Base-by-base conservation (phyloP, 139 green algal species). In the Volvox africanus region DNA sequence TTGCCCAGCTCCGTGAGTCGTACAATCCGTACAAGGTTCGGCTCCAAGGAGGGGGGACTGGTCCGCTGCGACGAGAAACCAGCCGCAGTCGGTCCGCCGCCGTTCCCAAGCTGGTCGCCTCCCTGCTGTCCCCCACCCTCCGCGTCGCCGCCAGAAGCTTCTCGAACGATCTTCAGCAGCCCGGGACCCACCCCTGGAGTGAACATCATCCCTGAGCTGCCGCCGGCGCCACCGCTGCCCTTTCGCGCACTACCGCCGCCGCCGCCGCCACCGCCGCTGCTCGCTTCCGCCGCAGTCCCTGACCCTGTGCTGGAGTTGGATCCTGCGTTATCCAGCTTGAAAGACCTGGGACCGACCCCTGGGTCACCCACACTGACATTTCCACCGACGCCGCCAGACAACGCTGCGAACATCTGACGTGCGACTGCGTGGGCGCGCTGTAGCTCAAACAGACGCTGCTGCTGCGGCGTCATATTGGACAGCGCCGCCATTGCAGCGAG, bases 381-480 rank as follows among this genome's bases (percentile, higher is more conserved):
- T 12, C 32, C 35, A 32, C 36, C 55, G 32, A 37, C 79, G 37
- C 32, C n/a, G n/a, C n/a, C n/a, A n/a, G n/a, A 69, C 18, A 67
- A 67, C 80, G 75, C 80, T 24, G 71, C 71, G 79, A 61, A 86
- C 80, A 61, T 69, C 68, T 80, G 65, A 12, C 21, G 36, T 0
- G 30, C 55, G 33, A 79, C 86, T 77, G 16, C 13, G 61, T 92
- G 88, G 61, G 78, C 80, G 32, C 88, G 30, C 76, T 87, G 62
- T 67, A 88, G 37, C 76, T 88, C 65, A 24, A 55, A 76, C 50
- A 61, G 24, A 21, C 68, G 30, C 75, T 76, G 76, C 86, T 90
- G 86, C 86, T 90, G 73, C 12, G 86, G 73, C 44, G 86, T 84
- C 86, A 89, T 68, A 69, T 89, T 89, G 73, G 86, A 68, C 32